phyloP scores from a whole-genome alignment of 2,329 filamentous ascomycete species.

The Gaeumannomyces sp. region DNA sequence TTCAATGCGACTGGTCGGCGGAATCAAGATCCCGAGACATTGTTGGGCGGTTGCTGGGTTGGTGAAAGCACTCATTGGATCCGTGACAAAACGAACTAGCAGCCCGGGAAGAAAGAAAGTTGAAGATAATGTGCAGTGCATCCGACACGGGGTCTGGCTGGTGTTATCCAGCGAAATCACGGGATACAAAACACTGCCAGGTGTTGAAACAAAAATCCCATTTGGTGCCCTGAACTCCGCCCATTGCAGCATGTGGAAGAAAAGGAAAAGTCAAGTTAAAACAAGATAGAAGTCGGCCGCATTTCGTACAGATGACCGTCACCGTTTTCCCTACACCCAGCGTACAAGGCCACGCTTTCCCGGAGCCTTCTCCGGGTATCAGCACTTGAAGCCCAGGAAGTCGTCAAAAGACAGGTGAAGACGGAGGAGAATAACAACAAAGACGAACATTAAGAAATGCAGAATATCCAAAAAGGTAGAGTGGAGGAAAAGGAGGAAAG shows the following conservation, averaged over 20 bases:
- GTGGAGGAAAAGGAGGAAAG: background rate
- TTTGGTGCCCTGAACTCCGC: background rate
- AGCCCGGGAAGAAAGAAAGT: too few relatives aligned
- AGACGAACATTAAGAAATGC: background rate
- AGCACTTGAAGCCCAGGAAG: conserved; percentile 4
- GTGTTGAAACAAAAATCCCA: background rate
- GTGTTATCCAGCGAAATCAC: background rate
- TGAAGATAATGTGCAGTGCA: too few relatives aligned
- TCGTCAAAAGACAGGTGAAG: background rate
- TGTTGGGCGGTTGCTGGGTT: too few relatives aligned
- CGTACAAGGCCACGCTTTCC: background rate
- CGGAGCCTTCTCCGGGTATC: background rate
- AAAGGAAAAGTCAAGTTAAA: background rate
- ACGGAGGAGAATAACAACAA: background rate
- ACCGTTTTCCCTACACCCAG: background rate
- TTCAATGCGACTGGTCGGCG: too few relatives aligned
- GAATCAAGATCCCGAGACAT: too few relatives aligned
- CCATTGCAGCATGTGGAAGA: background rate
- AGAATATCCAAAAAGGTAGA: background rate
- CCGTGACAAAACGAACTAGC: too few relatives aligned
- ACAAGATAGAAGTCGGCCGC: background rate
- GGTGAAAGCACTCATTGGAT: too few relatives aligned
- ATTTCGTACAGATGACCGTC: background rate
- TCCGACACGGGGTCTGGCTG: too few relatives aligned
- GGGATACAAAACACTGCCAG: background rate